Base-by-base conservation (phyloP, 768 basidiomycete genomes). In the Chalciporus sphaerocephalus region DNA sequence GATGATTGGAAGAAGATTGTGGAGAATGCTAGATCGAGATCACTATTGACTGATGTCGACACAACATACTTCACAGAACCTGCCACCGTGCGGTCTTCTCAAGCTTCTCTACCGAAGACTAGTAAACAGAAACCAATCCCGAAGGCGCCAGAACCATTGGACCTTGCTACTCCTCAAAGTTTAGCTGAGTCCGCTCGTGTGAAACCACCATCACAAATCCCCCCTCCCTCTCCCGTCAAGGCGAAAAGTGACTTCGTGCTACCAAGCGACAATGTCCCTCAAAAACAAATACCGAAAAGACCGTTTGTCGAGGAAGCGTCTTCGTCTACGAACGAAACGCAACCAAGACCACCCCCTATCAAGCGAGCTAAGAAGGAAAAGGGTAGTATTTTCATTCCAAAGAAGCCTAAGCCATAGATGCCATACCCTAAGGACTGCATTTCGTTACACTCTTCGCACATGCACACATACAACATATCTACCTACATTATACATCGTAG, bases 1-100 rank as follows among this genome's bases (percentile, higher is more conserved):
- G 69, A 73, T 15, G 80, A 73, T 11, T 97, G 94, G 94, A 75
- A 73, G 47, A 69, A 73, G 22, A 93, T 96, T 37, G 74, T 96
- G 20, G 63, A 69, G 16, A 85, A 97, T 60, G 91, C 94, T 6
- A 72, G 81, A 44, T 68, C 75, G 11, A 75, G 92, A 43, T 72
- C 74, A 9, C 69, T 79, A 27, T 62, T 94, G 20, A 62, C 81
- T 8, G 78, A 85, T 52, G 92, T 59, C 30, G 72, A 74, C 51
- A 18, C 42, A 5, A 52, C 61, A 11, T 75, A 68, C 44, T 78
- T 80, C 46, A 65, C 68, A 3, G 56, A 59, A 13, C 60, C 69
- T 11, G 48, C 33, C 30, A 16, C 44, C 2, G 40, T 45, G 18
- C 50, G 38, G 43, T 40, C 55, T 7, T 42, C 42, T 30, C 61